Evolutionary conservation across 345 rosid genomes (phyloP).

Genomic region (Nasturtium officinale): DNA sequence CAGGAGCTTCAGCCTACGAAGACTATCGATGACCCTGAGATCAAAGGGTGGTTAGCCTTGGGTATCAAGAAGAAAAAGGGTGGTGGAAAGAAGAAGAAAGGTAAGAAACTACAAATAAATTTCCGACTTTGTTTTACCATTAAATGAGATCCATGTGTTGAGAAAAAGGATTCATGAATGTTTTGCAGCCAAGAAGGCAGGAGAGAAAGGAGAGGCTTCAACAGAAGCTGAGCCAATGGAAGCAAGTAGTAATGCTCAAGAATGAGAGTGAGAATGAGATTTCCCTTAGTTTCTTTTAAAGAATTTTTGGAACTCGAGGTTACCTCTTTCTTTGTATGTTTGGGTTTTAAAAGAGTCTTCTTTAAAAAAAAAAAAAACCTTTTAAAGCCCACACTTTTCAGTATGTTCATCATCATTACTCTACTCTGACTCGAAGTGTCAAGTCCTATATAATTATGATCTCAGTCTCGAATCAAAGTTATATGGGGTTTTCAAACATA

Average conservation of each 20-base stretch:
- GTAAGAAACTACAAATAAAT: slow-evolving; percentile 32
- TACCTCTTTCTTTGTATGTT: slow-evolving; percentile 41
- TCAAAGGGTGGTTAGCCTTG: slow-evolving; percentile 95
- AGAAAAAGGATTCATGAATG: background rate
- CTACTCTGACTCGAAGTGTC: background rate
- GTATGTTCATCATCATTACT: slow-evolving; percentile 61
- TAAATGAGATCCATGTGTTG: background rate
- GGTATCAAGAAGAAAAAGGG: slow-evolving; percentile 91
- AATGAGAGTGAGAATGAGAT: slow-evolving; percentile 39
- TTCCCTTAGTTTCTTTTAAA: slow-evolving; percentile 28
- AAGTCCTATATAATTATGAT: background rate
- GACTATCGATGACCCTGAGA: slow-evolving; percentile 82
- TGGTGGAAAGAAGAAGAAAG: slow-evolving; percentile 99
- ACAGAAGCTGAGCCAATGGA: slow-evolving; percentile 71
- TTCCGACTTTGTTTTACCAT: background rate
- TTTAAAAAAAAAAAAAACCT: background rate
- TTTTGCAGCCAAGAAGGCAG: slow-evolving; percentile 74
- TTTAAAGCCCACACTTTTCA: slow-evolving; percentile 50
- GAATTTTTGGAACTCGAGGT: slow-evolving; percentile 59
- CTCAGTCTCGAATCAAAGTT: background rate
- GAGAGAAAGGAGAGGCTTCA: slow-evolving; percentile 62
- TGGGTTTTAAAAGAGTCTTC: slow-evolving; percentile 34
- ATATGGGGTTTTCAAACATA: background rate
- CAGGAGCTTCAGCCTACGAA: slow-evolving; percentile 82
- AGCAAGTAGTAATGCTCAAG: slow-evolving; percentile 52